These are phyloP conservation scores for Lanmaoa pseudosensibilis DNA, from an alignment of 768 basidiomycete species.

Conservation along the genomic window DNA sequence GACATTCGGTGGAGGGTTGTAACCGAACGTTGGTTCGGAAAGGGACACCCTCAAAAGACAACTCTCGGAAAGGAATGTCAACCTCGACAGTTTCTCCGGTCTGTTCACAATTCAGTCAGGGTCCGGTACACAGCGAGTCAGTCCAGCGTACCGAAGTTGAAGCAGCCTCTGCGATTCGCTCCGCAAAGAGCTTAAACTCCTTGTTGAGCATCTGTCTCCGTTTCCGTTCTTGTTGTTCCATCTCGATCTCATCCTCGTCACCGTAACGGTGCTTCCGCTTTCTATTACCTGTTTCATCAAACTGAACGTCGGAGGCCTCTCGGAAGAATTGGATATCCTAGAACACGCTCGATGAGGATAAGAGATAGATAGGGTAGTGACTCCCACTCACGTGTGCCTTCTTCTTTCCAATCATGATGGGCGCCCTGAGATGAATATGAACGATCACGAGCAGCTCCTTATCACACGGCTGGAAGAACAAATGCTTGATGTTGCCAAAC, in stretches of 20 bases:
- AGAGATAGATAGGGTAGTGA: background rate
- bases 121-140: background rate
- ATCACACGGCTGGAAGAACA: conserved; percentile 99
- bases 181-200: conserved; percentile 91
- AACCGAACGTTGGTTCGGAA: conserved; percentile 92
- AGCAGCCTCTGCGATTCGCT: conserved; percentile 85
- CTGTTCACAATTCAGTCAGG: conserved; percentile 33
- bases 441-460: conserved; percentile 92
- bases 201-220: conserved; percentile 87
- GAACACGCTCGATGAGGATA: conserved; percentile 1
- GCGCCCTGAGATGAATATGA: conserved; percentile 89
- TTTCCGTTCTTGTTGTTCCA: conserved; percentile 95
- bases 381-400: conserved; percentile 76
- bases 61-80: conserved; percentile 95
- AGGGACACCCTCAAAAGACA: conserved; percentile 96
- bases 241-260: conserved; percentile 98
- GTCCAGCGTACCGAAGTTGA: conserved; percentile 61
- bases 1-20: conserved; percentile 94
- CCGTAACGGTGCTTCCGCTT: conserved; percentile 96
- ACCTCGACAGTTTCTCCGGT: conserved; percentile 86
- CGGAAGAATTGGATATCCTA: conserved; percentile 98
- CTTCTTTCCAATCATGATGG: conserved; percentile 99
- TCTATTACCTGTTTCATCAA: conserved; percentile 98
- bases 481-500: conserved; percentile 96
- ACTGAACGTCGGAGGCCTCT: conserved; percentile 95